Conservation (phyloP, 306 rosid species). For the Vigna mungo region DNA sequence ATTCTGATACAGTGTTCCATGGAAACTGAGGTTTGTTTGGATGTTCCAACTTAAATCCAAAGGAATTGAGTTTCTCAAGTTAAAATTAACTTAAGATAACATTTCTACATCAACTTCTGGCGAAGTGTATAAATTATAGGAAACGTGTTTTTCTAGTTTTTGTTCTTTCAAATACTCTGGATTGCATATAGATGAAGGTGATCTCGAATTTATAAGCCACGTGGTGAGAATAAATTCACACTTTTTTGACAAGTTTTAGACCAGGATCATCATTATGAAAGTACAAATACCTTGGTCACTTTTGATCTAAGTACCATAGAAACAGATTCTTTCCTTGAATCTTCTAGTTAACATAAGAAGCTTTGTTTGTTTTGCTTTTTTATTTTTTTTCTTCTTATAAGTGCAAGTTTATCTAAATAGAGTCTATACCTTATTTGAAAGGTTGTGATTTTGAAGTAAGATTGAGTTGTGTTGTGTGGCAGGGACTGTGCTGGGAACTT, state of each 20-base stretch:
- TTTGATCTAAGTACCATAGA: background rate
- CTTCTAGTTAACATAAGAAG: background rate
- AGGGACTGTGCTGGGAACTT: conserved; percentile 79
- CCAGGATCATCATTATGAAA: background rate
- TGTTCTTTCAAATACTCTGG: background rate
- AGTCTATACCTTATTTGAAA: background rate
- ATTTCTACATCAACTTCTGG: background rate
- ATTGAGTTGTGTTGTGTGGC: conserved; percentile 28
- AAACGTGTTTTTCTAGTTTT: background rate
- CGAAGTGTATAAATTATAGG: background rate
- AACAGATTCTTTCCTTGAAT: background rate
- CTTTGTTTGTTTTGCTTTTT: background rate
- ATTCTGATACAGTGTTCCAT: no score
- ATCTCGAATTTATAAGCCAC: background rate
- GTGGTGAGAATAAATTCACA: background rate
- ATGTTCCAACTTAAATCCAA: no score
- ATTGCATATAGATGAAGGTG: background rate
- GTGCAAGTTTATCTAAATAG: background rate
- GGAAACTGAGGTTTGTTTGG: no score
- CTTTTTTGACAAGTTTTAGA: background rate
- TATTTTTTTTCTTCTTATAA: background rate
- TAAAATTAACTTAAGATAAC: background rate
- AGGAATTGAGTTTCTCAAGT: background rate
- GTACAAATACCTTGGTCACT: background rate
- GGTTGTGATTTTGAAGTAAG: conserved; percentile 26